A percentile compares a stretch with the other conserved stretches of the same genome.
phyloP scores from a whole-genome alignment of 139 green algal genomes.

The Chlorella sp. region DNA sequence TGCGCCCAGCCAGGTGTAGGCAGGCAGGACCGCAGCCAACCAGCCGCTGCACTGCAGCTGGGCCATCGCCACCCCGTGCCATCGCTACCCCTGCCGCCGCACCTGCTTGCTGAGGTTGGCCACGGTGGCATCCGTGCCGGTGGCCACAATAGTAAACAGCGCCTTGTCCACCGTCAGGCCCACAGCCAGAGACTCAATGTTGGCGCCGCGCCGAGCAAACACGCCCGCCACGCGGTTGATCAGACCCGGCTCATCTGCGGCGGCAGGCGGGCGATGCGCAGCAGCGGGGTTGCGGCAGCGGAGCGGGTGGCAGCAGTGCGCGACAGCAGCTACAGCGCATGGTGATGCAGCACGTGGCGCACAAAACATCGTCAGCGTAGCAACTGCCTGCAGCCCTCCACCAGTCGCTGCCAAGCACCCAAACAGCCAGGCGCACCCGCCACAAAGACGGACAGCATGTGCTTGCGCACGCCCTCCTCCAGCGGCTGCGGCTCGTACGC shows the following conservation, averaged over 20 bases:
- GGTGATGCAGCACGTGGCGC: no score
- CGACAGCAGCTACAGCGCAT: no score
- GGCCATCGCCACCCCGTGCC: no score
- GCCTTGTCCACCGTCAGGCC: slow-evolving; percentile 70
- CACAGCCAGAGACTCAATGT: slow-evolving; percentile 98
- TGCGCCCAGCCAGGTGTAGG: no score
- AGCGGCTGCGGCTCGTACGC: slow-evolving; percentile 78
- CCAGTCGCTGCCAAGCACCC: no score
- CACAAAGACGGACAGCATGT: slow-evolving; percentile 97
- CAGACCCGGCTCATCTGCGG: not conserved
- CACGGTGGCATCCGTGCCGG: slow-evolving; percentile 73
- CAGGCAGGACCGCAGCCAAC: no score
- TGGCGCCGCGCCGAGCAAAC: slow-evolving; percentile 92
- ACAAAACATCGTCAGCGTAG: no score
- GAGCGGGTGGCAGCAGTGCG: not conserved
- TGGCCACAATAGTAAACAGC: slow-evolving; percentile 97
- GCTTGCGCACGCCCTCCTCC: slow-evolving; percentile 87
- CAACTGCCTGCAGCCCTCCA: no score
- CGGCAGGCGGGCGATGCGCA: not conserved
- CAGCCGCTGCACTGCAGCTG: no score
- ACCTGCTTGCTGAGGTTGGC: slow-evolving; percentile 91
- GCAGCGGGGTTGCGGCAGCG: no score
- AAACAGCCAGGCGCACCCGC: slow-evolving; percentile 92
- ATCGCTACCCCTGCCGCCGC: no score
- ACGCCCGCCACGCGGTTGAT: slow-evolving; percentile 69